Percentiles rank a stretch among this genome's conserved stretches.
Conservation (phyloP, 257 asterid species). For the Perilla frutescens region DNA sequence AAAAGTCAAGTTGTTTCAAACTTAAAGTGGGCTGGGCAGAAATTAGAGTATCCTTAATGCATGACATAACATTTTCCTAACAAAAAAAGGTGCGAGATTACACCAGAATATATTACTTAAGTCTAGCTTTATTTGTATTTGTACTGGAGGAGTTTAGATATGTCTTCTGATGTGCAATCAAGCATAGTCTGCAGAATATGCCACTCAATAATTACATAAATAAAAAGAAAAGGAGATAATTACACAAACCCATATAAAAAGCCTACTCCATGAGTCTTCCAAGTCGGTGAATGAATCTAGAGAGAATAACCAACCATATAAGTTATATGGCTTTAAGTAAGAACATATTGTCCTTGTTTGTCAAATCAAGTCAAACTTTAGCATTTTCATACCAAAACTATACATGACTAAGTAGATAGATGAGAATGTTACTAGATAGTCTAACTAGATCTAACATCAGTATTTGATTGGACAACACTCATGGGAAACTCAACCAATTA, state of each 20-base stretch:
- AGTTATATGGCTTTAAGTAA: too few species aligned
- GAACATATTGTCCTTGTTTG: too few species aligned
- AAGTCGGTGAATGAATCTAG: too few species aligned
- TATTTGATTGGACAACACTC: neutral
- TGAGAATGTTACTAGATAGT: neutral
- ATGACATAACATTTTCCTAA: conserved; percentile 12
- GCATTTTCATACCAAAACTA: too few species aligned
- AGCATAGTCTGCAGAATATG: too few species aligned
- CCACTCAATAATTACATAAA: too few species aligned
- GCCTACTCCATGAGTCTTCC: neutral
- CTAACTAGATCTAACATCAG: neutral
- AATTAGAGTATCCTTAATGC: conserved; percentile 1
- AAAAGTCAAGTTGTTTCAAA: conserved; percentile 25
- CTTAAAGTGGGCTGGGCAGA: conserved; percentile 11
- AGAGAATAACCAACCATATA: too few species aligned
- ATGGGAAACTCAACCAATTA: neutral
- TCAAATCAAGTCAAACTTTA: too few species aligned
- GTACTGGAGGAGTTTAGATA: neutral
- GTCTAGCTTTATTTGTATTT: neutral
- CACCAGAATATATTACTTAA: neutral
- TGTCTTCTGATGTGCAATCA: too few species aligned
- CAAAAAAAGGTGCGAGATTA: neutral
- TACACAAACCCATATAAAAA: neutral
- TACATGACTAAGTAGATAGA: neutral
- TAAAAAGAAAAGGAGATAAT: neutral